phyloP scores from a whole-genome alignment of 78 protist genomes.

The Polysphondylium violaceum region DNA sequence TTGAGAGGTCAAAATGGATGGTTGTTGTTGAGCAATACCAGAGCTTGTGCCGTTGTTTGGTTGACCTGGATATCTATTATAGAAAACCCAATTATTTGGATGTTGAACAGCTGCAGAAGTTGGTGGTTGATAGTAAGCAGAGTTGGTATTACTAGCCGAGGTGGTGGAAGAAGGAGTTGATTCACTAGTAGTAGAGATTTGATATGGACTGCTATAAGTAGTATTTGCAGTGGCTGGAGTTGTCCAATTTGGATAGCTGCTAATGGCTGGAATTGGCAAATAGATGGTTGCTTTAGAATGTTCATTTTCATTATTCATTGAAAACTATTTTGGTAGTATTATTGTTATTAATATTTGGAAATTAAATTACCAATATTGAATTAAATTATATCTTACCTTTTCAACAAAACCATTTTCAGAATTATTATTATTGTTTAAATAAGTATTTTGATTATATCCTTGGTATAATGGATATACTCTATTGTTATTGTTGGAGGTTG shows the following conservation, averaged over 20 bases:
- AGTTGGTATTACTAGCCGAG: too few relatives aligned
- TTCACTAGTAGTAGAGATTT: too few relatives aligned
- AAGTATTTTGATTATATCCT: not conserved
- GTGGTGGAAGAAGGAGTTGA: too few relatives aligned
- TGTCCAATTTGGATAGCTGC: not conserved
- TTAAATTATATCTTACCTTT: not conserved
- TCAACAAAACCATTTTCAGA: not conserved
- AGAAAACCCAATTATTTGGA: not conserved
- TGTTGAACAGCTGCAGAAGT: not conserved
- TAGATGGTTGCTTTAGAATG: too few relatives aligned
- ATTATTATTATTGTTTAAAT: not conserved
- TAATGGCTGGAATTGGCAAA: not conserved
- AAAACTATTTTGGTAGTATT: not conserved
- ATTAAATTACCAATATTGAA: not conserved
- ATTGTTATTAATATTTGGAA: not conserved
- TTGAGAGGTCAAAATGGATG: not conserved
- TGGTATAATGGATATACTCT: not conserved
- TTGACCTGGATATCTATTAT: not conserved
- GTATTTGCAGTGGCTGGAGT: slow-evolving; percentile 9
- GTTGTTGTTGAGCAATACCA: not conserved
- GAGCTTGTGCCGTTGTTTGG: not conserved
- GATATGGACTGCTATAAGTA: too few relatives aligned
- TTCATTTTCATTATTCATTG: too few relatives aligned
- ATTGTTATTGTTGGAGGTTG: not conserved
- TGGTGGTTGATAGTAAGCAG: too few relatives aligned